Evolutionary conservation across 2,329 filamentous ascomycete species (phyloP).

Genomic region (Delphinella strobiligena): DNA sequence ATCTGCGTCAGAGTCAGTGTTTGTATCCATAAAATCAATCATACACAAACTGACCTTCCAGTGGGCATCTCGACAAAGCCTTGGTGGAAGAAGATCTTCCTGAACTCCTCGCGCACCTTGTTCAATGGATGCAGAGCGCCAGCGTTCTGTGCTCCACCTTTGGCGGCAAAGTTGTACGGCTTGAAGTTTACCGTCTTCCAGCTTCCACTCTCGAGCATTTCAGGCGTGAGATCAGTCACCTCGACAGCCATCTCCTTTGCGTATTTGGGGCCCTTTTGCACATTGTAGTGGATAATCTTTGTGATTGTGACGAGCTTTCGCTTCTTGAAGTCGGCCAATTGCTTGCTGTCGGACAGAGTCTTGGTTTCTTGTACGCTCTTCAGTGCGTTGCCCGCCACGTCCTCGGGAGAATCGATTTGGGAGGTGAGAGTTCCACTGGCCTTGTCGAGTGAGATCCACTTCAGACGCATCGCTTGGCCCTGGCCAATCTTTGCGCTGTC

Average conservation of each 20-base stretch:
- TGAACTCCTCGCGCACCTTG: slow-evolving; percentile 92
- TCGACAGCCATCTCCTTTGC: slow-evolving; percentile 81
- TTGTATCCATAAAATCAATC: too few relatives aligned
- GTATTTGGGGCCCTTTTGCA: slow-evolving; percentile 78
- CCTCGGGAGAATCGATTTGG: slow-evolving; percentile 60
- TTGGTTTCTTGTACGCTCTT: slow-evolving; percentile 58
- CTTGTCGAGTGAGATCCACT: slow-evolving; percentile 57
- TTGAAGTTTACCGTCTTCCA: slow-evolving; percentile 93
- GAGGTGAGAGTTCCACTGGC: slow-evolving; percentile 40
- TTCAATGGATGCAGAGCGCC: slow-evolving; percentile 51
- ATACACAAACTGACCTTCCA: slow-evolving; percentile 49
- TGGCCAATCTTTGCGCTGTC: slow-evolving; percentile 77
- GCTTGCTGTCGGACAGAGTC: slow-evolving; percentile 60
- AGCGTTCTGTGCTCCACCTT: slow-evolving; percentile 48
- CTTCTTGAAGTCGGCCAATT: slow-evolving; percentile 74
- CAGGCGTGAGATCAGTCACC: slow-evolving; percentile 86
- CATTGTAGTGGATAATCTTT: slow-evolving; percentile 75
- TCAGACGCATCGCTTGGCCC: slow-evolving; percentile 78
- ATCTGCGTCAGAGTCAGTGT: slow-evolving; percentile 31
- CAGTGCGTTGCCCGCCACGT: slow-evolving; percentile 66
- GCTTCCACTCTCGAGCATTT: slow-evolving; percentile 76
- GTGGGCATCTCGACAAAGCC: slow-evolving; percentile 98
- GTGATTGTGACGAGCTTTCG: slow-evolving; percentile 75
- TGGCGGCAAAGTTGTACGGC: slow-evolving; percentile 65
- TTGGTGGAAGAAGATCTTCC: slow-evolving; percentile 98